Conservation (phyloP, 306 rosid species). For the Lagenaria siceraria region DNA sequence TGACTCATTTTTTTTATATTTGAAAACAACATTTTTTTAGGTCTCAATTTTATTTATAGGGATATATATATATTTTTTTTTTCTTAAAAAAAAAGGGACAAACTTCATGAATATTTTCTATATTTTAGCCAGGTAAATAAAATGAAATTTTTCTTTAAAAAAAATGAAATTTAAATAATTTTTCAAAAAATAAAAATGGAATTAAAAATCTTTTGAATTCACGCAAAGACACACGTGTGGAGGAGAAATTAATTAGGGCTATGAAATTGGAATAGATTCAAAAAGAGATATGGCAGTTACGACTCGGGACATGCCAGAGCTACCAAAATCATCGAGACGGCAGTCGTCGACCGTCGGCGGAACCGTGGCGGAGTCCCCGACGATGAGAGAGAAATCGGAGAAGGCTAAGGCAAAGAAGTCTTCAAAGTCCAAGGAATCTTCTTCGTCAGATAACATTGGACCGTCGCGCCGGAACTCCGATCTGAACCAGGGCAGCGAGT, state of each 20-base stretch:
- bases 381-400: constrained; percentile 35
- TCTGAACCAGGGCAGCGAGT: constrained; percentile 19
- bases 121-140: too few species aligned
- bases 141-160: too few species aligned
- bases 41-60: too few species aligned
- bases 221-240: background rate
- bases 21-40: too few species aligned
- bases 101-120: too few species aligned
- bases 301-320: constrained; percentile 23
- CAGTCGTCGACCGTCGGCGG: constrained; percentile 16
- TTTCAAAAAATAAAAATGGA: too few species aligned
- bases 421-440: constrained; percentile 29
- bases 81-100: too few species aligned
- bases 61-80: too few species aligned
- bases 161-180: too few species aligned
- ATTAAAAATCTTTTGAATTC: too few species aligned
- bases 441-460: constrained; percentile 17
- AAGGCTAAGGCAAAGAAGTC: constrained; percentile 36
- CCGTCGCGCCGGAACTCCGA: constrained; percentile 7
- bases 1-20: too few species aligned
- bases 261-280: background rate
- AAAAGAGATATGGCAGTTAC: background rate
- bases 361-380: constrained; percentile 25
- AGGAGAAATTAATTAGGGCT: background rate
- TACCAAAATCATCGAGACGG: constrained; percentile 31